Evolutionary conservation across 148 eudicot species (phyloP), one percentile per base, ranked within the genome.

Genomic region (Limonium bicolor): DNA sequence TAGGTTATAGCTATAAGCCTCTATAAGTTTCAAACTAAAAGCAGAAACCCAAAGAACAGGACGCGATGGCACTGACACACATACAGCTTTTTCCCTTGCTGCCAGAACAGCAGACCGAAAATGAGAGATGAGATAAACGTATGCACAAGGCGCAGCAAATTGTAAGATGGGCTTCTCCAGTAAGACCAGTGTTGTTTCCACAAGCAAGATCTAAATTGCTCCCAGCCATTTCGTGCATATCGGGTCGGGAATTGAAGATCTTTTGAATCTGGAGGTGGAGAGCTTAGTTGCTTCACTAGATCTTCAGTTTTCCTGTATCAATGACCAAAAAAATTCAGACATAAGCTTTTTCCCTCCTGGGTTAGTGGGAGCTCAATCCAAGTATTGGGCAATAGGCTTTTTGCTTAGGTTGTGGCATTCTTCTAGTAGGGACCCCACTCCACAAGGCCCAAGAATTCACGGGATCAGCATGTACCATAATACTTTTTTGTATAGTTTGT

Each of bases 91-190:
- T 20, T 56, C 30, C 82, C 96, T 58, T 69, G 75, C 64, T 56
- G 55, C 96, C 94, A 82, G 59, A 72, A 86, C 20, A 86, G 48
- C 28, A 73, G 6, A 27, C 87, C 84, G 6, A 75, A 78, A 36
- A 75, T 38, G 8, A 75, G 30, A 34, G 87, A 70, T 14, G 75
- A 23, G 7, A 72, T 6, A 17, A 78, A 46, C 41, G 51, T 36
- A 53, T 31, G 55, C 2, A 54, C 6, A 2, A 46, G 38, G 23
- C 87, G 87, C 46, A 12, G 51, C 57, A 81, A 48, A 69, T 66
- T 86, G 69, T 78, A 86, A 0, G 93, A 61, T 40, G 96, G 93
- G 56, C 66, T 86, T 71, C 96, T 75, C 96, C 96, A 86, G 38
- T 81, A 86, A 33, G 96, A 86, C 56, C 61, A 61, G 40, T 73